Evolutionary conservation across 2,329 filamentous ascomycete species (phyloP).

Genomic region (Diaporthe vaccinii): DNA sequence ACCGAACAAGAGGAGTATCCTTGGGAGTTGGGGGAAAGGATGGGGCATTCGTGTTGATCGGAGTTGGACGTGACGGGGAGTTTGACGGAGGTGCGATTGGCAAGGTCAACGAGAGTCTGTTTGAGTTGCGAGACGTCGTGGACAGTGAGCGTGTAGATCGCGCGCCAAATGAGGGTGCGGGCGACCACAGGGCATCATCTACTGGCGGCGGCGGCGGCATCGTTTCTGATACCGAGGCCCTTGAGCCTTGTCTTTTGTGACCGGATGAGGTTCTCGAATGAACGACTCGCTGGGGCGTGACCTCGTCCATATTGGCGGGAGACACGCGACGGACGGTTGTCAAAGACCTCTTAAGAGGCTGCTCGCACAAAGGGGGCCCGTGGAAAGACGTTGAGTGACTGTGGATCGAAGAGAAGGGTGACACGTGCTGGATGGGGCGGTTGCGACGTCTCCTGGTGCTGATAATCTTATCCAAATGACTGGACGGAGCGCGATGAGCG

Average conservation of each 20-base stretch:
- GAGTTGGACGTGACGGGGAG: constrained; percentile 65
- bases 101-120: constrained; percentile 72
- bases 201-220: constrained; percentile 55
- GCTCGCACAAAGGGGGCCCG: constrained; percentile 19
- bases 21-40: constrained; percentile 66
- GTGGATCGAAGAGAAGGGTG: constrained; percentile 35
- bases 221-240: constrained; percentile 49
- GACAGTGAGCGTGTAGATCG: constrained; percentile 67
- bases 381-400: neutral
- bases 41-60: constrained; percentile 56
- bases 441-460: constrained; percentile 46
- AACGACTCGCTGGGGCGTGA: constrained; percentile 40
- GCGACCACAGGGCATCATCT: constrained; percentile 50
- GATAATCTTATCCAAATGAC: constrained; percentile 52
- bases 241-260: constrained; percentile 40
- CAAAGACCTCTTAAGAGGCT: constrained; percentile 31
- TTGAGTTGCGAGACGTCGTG: constrained; percentile 65
- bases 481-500: constrained; percentile 52
- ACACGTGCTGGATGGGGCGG: constrained; percentile 42
- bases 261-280: constrained; percentile 37
- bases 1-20: constrained; percentile 57
- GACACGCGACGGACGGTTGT: constrained; percentile 44
- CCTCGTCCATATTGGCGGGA: constrained; percentile 46
- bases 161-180: constrained; percentile 51
- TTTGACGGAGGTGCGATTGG: constrained; percentile 70